These are phyloP conservation scores for Coemansia sp. DNA, from an alignment of 192 early-diverging fungal species.

Conservation along the genomic window DNA sequence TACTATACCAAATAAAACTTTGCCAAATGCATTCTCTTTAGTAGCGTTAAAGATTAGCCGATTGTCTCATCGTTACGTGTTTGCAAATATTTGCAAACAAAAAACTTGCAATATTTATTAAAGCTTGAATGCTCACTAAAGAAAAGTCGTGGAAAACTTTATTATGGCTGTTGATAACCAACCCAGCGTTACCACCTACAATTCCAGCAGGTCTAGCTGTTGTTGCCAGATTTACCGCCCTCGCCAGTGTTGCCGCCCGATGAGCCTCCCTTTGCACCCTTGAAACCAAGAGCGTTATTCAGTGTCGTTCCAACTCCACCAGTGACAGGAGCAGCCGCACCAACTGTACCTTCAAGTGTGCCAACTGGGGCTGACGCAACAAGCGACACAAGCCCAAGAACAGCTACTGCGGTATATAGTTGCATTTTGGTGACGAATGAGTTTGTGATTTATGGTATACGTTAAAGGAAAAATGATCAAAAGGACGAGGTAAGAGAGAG, in stretches of 20 bases:
- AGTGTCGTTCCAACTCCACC: not conserved
- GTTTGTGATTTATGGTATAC: not conserved
- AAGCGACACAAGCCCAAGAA: not conserved
- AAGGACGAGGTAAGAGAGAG: not conserved
- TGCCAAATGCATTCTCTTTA: no score
- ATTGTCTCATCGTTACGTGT: no score
- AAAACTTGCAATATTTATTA: no score
- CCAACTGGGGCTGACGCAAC: conserved; percentile 16
- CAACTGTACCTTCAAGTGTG: conserved; percentile 19
- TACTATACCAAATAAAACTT: no score
- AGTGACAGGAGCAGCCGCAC: conserved; percentile 11
- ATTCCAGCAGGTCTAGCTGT: no score
- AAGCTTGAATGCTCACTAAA: no score
- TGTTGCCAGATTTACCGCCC: no score
- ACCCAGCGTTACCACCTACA: no score
- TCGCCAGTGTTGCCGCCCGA: not conserved
- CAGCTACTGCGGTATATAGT: not conserved
- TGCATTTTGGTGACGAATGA: not conserved
- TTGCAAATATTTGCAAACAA: no score
- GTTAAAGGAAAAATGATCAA: not conserved
- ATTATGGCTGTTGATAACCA: no score
- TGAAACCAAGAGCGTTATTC: not conserved
- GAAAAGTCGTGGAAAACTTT: no score
- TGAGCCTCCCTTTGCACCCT: not conserved
- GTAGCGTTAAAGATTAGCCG: no score